Base-by-base conservation (phyloP, 805 yeast species). In the Myxozyma monticola region DNA sequence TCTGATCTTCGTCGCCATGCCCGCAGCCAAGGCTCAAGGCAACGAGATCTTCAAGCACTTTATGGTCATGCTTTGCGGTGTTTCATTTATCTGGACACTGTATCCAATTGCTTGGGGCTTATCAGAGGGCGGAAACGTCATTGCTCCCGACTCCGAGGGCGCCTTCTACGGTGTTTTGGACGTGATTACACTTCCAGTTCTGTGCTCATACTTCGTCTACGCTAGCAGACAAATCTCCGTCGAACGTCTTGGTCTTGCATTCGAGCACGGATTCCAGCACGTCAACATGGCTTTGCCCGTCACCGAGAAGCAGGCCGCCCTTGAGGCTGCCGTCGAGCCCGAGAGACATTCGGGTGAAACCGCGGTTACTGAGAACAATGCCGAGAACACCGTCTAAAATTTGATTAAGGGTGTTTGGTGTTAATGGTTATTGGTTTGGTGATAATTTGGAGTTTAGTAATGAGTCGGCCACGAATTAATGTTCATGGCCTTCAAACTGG, bases 111-210 rank as follows among this genome's bases (percentile, higher is more conserved):
- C 69, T 33, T 78, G 80, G 79, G 82, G 78, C 65, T 67, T 78
- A 43, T 67, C 76, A 61, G 85, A 80, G 63, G 85, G 84, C 71
- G 84, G 84, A 66, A 80, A 80, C 62, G 77, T 71, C 40, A 76
- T 55, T 33, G 29, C 60, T 18, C 62, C 60, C 10, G 56, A 53
- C 41, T 49, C 61, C 20, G 62, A 59, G 35, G 61, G 52, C 33
- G 60, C 42, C 12, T 56, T 58, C 43, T 60, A 59, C 47, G 63
- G 62, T 30, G 51, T 59, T 29, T 65, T 80, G 54, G 85, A 80
- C 66, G 56, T 80, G 37, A 56, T 76, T 26, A 65, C 71, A 25
- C 73, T 80, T 57, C 71, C 57, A 17, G 42, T 48, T 40, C 17
- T 62, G 21, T 54, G 51, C 28, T 37, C 57, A 10, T 51, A 41